Evolutionary conservation across 2,329 filamentous ascomycete genomes (phyloP).

Genomic region (Fulvia fulva): DNA sequence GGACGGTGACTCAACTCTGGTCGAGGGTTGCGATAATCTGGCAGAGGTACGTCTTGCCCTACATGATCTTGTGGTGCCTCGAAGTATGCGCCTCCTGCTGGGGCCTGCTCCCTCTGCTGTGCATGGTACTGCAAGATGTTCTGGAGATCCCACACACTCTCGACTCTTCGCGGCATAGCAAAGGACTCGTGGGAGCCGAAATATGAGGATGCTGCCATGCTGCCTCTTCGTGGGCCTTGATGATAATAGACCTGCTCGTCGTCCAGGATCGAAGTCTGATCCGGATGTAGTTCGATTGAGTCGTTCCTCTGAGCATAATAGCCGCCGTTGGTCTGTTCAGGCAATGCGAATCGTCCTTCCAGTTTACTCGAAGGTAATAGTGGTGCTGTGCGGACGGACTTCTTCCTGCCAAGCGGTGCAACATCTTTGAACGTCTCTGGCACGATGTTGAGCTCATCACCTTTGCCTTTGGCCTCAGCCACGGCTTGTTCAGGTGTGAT

Average conservation of each 20-base stretch:
- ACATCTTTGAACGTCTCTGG: constrained; percentile 72
- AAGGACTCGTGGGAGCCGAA: constrained; percentile 56
- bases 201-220: constrained; percentile 48
- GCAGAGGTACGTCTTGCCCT: not conserved
- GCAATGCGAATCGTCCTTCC: constrained; percentile 73
- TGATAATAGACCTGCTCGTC: constrained; percentile 16
- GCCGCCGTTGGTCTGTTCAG: constrained; percentile 63
- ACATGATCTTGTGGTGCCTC: constrained; percentile 35
- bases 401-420: constrained; percentile 40
- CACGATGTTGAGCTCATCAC: constrained; percentile 85
- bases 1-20: not conserved
- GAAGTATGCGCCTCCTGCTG: constrained; percentile 41
- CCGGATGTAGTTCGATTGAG: constrained; percentile 57
- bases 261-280: constrained; percentile 43
- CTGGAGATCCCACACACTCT: constrained; percentile 71
- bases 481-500: constrained; percentile 81
- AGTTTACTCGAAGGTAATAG: constrained; percentile 71
- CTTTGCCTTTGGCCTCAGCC: constrained; percentile 70
- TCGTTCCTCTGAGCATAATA: constrained; percentile 65
- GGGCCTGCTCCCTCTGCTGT: constrained; percentile 52
- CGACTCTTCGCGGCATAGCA: constrained; percentile 63
- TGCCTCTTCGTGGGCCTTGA: constrained; percentile 22
- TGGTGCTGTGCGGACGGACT: constrained; percentile 39
- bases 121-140: constrained; percentile 70
- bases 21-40: not conserved